A percentile compares a stretch with the other conserved stretches of the same genome.
Evolutionary conservation across 768 basidiomycete genomes (phyloP).

Genomic region (Rhizopogon rudus): DNA sequence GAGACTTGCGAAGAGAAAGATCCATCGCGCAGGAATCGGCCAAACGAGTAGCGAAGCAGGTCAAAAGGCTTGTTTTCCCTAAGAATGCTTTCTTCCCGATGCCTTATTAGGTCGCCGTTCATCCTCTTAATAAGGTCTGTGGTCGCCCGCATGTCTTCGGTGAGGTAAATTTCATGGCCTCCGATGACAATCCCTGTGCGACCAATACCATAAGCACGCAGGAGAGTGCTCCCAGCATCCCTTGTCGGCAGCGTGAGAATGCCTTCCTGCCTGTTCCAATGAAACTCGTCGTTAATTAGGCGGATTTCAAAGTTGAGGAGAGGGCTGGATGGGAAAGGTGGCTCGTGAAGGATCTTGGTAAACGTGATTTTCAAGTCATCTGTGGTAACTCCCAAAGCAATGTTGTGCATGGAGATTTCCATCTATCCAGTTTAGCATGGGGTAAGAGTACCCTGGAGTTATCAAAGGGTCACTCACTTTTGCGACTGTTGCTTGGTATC

Average conservation of each 20-base stretch:
- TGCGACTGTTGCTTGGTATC: too few relatives aligned
- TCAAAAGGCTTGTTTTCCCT: conserved; percentile 9
- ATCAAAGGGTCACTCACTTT: too few relatives aligned
- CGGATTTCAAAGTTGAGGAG: conserved; percentile 28
- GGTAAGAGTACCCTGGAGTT: too few relatives aligned
- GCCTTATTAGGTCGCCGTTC: conserved; percentile 20
- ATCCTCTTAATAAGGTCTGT: conserved; percentile 16
- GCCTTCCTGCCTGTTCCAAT: conserved; percentile 20
- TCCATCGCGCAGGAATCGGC: conserved; percentile 31
- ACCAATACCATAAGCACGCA: conserved; percentile 17
- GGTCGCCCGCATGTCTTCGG: conserved; percentile 12
- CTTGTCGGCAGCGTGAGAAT: conserved; percentile 26
- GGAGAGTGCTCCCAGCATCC: conserved; percentile 16
- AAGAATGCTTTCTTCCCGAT: conserved; percentile 11
- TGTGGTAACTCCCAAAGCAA: conserved; percentile 20
- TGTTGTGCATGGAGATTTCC: conserved; percentile 29
- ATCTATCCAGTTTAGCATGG: too few relatives aligned
- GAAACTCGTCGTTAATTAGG: background rate
- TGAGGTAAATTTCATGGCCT: conserved; percentile 17
- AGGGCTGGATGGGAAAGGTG: conserved; percentile 25
- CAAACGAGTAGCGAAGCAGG: conserved; percentile 27
- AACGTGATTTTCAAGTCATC: conserved; percentile 30
- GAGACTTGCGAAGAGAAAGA: conserved; percentile 28
- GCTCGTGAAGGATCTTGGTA: conserved; percentile 27
- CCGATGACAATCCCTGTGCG: conserved; percentile 19